Evolutionary conservation across 139 green algal genomes (phyloP).

Genomic region (Chlorella sorokiniana): DNA sequence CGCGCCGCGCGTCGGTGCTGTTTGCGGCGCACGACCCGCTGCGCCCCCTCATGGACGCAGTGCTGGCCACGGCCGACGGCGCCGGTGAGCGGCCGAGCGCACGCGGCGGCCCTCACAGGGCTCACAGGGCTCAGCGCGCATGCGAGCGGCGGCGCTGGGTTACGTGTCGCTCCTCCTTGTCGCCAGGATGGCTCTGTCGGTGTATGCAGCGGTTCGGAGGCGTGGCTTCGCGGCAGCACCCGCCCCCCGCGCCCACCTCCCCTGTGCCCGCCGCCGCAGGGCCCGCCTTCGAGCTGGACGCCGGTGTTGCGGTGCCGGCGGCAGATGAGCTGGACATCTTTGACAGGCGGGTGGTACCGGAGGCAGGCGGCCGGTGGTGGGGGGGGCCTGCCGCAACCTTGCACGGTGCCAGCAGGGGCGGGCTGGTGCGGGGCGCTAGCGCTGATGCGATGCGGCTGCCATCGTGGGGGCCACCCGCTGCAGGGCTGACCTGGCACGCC

Average conservation of each 20-base stretch:
- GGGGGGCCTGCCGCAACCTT: too few species aligned
- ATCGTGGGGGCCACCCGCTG: background rate
- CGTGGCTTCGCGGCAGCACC: too few species aligned
- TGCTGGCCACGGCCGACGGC: conserved; percentile 16
- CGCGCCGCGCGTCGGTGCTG: conserved; percentile 20
- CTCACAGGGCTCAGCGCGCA: background rate
- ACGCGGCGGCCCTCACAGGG: background rate
- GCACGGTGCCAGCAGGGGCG: too few species aligned
- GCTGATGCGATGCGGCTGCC: too few species aligned
- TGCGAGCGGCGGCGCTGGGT: background rate
- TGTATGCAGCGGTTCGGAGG: too few species aligned
- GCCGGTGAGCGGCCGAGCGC: background rate
- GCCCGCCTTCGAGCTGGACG: background rate
- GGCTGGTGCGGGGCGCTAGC: too few species aligned
- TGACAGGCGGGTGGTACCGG: background rate
- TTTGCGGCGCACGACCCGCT: conserved; percentile 26
- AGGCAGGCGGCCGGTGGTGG: background rate
- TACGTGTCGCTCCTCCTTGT: background rate
- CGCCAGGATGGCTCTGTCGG: too few species aligned
- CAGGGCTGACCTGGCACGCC: conserved; percentile 46
- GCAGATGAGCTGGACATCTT: conserved; percentile 53
- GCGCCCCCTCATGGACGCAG: conserved; percentile 30
- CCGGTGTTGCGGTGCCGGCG: background rate
- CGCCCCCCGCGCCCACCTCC: too few species aligned
- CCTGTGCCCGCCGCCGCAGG: background rate